These are phyloP conservation scores for Avena insularis DNA, from an alignment of 176 grass and related monocot genomes.

Conservation along the genomic window DNA sequence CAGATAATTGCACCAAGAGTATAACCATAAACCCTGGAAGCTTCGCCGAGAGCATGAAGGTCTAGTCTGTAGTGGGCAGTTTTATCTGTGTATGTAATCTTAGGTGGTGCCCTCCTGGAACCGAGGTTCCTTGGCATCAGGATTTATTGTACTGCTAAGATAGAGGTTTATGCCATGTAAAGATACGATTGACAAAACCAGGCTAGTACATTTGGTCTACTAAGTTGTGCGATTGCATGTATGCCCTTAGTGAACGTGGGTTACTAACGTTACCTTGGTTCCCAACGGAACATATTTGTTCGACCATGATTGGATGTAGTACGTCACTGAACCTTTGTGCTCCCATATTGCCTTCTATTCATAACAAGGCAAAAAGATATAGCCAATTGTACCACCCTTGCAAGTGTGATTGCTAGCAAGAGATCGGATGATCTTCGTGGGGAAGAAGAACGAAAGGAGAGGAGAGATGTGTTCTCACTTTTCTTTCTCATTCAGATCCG, in stretches of 20 bases:
- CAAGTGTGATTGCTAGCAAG: no score
- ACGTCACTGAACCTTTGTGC: no score
- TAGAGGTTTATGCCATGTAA: not conserved
- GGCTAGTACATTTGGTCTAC: no score
- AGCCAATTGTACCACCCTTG: no score
- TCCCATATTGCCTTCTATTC: not conserved
- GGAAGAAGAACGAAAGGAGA: no score
- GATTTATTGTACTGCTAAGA: not conserved
- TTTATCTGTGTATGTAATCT: constrained; percentile 27
- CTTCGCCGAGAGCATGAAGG: constrained; percentile 56
- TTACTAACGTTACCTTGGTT: not conserved
- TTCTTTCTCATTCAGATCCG: no score
- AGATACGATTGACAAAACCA: not conserved
- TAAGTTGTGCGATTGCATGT: not conserved
- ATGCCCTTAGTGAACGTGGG: not conserved
- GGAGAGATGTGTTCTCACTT: no score
- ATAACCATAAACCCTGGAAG: constrained; percentile 83
- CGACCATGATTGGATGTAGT: no score
- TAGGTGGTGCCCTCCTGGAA: constrained; percentile 46
- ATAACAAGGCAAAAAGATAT: no score
- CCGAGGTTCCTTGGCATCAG: constrained; percentile 52
- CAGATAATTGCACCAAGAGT: constrained; percentile 98
- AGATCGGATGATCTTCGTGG: no score
- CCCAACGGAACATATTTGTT: not conserved
- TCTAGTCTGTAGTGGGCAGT: constrained; percentile 17